Evolutionary conservation across 768 basidiomycete genomes (phyloP).

Genomic region (Cystofilobasidium bisporidii): DNA sequence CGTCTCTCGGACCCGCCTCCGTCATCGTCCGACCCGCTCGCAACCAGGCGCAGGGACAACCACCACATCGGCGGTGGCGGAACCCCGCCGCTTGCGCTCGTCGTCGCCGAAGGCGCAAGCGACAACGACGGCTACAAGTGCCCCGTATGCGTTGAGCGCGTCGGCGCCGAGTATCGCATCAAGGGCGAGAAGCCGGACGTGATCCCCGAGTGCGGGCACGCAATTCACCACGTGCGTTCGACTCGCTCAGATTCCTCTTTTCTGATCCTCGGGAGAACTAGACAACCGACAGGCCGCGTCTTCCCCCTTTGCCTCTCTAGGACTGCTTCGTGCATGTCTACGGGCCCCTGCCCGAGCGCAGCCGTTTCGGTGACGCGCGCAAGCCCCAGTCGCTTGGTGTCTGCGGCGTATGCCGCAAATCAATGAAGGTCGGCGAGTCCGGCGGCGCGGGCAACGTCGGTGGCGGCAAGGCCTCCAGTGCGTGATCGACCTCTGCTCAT

Average conservation of each 20-base stretch:
- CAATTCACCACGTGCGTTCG: conserved; percentile 67
- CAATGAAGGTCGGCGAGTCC: conserved; percentile 68
- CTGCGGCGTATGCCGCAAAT: conserved; percentile 90
- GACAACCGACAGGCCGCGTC: too few species aligned
- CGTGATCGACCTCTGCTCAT: conserved; percentile 29
- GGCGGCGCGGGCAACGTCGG: conserved; percentile 54
- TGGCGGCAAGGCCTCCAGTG: conserved; percentile 71
- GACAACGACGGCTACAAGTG: conserved; percentile 79
- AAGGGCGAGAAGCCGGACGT: conserved; percentile 97
- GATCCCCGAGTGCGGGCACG: conserved; percentile 93
- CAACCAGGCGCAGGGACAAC: not conserved
- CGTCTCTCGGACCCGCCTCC: conserved; percentile 4
- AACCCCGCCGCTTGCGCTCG: conserved; percentile 13
- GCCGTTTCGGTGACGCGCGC: conserved; percentile 57
- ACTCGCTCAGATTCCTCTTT: not conserved
- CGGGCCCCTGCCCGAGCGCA: conserved; percentile 53
- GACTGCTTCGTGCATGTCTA: conserved; percentile 97
- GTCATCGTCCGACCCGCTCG: not conserved
- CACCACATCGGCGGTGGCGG: not conserved
- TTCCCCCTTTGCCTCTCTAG: conserved; percentile 42
- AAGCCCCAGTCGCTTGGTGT: conserved; percentile 55
- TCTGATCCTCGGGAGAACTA: not conserved
- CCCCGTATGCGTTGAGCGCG: conserved; percentile 90
- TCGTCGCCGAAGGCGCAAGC: conserved; percentile 12
- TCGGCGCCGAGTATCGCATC: conserved; percentile 82